phyloP scores from a whole-genome alignment of 75 land plant species.

The Selaginella moellendorffii region DNA sequence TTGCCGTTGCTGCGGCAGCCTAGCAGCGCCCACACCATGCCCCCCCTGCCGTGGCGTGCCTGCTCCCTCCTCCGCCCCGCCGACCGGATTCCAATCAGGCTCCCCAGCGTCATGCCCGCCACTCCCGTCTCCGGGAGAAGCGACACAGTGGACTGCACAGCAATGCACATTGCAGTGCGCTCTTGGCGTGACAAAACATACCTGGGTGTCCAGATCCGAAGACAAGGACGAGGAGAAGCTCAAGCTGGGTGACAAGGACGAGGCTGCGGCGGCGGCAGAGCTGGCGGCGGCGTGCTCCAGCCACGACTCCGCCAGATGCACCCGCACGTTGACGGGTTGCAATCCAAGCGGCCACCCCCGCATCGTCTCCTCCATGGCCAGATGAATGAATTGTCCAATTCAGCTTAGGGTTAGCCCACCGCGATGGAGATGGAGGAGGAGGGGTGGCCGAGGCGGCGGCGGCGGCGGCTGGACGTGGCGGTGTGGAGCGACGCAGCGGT shows the following conservation, averaged over 20 bases:
- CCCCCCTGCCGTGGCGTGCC: conserved; percentile 11
- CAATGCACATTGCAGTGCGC: too few species aligned
- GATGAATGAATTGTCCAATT: too few species aligned
- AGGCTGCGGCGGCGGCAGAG: conserved; percentile 26
- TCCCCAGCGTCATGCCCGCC: conserved; percentile 45
- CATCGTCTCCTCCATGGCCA: too few species aligned
- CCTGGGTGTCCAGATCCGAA: conserved; percentile 43
- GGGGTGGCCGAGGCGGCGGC: too few species aligned
- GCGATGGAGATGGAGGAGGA: too few species aligned
- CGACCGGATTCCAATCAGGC: conserved; percentile 34
- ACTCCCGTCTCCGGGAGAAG: conserved; percentile 39
- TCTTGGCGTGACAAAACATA: too few species aligned
- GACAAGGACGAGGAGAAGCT: conserved; percentile 28
- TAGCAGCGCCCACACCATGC: conserved; percentile 22
- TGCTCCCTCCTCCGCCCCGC: conserved; percentile 14
- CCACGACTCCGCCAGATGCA: conserved; percentile 16
- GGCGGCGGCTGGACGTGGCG: too few species aligned
- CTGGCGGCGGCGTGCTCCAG: conserved; percentile 25
- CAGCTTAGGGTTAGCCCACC: too few species aligned
- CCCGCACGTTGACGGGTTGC: conserved; percentile 26
- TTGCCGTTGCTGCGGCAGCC: conserved; percentile 28
- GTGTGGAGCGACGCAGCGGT: too few species aligned
- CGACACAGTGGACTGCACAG: conserved; percentile 44
- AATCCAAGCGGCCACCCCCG: conserved; percentile 43
- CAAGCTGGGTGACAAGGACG: too few species aligned